Conservation (phyloP, 306 rosid genomes). For the Malus sieversii region DNA sequence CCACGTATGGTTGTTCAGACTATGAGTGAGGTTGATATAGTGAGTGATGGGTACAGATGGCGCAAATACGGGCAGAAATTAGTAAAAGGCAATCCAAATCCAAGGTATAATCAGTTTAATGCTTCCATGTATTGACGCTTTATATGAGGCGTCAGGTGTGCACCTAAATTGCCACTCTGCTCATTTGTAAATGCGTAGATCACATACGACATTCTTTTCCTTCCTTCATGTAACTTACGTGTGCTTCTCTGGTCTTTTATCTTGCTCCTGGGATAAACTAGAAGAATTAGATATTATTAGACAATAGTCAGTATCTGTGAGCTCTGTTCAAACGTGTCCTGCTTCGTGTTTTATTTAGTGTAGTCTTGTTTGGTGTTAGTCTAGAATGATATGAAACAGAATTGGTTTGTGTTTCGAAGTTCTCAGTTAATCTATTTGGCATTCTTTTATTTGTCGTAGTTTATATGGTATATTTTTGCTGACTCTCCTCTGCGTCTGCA, state of each 20-base stretch:
- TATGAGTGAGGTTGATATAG: slow-evolving; percentile 67
- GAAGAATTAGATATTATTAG: neutral
- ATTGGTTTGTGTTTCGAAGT: neutral
- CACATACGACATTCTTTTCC: neutral
- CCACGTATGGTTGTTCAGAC: slow-evolving; percentile 61
- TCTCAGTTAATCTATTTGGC: neutral
- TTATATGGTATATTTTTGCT: slow-evolving; percentile 9
- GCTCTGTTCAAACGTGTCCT: neutral
- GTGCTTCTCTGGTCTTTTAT: neutral
- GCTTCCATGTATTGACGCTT: neutral
- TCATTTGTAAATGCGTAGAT: neutral
- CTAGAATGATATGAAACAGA: neutral
- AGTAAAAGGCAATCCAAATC: slow-evolving; percentile 79
- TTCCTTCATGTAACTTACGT: neutral
- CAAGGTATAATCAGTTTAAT: slow-evolving; percentile 50
- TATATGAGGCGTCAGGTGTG: neutral
- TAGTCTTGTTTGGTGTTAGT: neutral
- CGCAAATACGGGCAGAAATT: slow-evolving; percentile 93
- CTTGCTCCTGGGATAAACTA: neutral
- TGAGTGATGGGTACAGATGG: slow-evolving; percentile 90
- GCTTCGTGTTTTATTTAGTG: neutral
- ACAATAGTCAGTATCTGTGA: neutral
- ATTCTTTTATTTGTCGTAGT: neutral
- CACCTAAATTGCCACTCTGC: slow-evolving; percentile 3
- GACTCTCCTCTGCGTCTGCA: slow-evolving; percentile 13